Conservation (phyloP, 2,329 filamentous ascomycete species). For the Ophiocordyceps robertsii region DNA sequence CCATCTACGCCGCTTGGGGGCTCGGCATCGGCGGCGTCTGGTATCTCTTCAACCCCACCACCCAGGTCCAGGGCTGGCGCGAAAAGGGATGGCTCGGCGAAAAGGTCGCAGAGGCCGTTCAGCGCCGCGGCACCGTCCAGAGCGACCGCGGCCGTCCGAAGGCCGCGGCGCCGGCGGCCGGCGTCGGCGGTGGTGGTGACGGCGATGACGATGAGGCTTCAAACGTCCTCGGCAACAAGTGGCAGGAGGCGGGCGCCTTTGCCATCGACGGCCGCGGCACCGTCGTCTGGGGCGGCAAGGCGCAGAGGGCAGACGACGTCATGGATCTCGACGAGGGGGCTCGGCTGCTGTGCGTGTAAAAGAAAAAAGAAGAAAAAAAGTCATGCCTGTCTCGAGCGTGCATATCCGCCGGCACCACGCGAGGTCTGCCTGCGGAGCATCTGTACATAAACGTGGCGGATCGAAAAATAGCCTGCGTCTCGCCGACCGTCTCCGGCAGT, state of each 20-base stretch:
- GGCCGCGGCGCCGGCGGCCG: neutral
- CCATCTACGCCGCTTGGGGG: conserved; percentile 46
- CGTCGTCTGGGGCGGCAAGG: conserved; percentile 37
- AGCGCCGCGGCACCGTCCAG: conserved; percentile 20
- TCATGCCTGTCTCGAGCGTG: too few species aligned
- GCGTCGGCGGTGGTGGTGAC: conserved; percentile 1
- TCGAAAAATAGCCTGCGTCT: too few species aligned
- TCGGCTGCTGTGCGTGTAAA: conserved; percentile 15
- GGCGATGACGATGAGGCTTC: conserved; percentile 21
- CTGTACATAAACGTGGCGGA: too few species aligned
- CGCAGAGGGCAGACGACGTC: conserved; percentile 32
- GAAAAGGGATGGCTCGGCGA: conserved; percentile 41
- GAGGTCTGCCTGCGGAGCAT: too few species aligned
- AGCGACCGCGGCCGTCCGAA: neutral
- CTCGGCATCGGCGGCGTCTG: conserved; percentile 36
- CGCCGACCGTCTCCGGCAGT: neutral
- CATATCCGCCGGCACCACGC: too few species aligned
- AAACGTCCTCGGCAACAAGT: conserved; percentile 40
- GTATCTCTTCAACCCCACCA: conserved; percentile 39
- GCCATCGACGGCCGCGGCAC: conserved; percentile 34
- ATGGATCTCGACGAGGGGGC: conserved; percentile 39
- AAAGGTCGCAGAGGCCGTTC: conserved; percentile 32
- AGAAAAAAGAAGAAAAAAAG: too few species aligned
- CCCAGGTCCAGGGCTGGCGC: conserved; percentile 37
- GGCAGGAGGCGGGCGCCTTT: conserved; percentile 40